Conservation (phyloP, 257 asterid genomes). For the Verbena officinalis region DNA sequence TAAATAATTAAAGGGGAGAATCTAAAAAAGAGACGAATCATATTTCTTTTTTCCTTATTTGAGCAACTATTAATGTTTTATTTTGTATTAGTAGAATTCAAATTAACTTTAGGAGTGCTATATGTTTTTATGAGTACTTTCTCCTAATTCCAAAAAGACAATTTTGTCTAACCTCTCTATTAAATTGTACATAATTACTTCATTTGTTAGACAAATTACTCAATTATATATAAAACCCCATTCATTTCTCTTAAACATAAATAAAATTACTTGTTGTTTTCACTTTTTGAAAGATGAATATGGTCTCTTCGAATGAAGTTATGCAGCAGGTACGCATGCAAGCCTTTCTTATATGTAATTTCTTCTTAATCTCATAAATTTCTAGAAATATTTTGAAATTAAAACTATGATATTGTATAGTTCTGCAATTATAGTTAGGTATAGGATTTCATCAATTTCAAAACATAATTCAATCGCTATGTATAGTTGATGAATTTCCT, state of each 20-base stretch:
- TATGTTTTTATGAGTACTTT: not conserved
- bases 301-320: constrained; percentile 19
- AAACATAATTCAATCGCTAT: not conserved
- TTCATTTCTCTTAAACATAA: not conserved
- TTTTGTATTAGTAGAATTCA: constrained; percentile 5
- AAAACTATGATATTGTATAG: not conserved
- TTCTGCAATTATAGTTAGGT: not conserved
- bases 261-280: not conserved
- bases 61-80: not conserved
- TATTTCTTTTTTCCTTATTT: not conserved
- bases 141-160: constrained; percentile 1
- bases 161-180: constrained; percentile 1
- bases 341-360: too few relatives aligned
- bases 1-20: not conserved
- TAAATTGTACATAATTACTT: not conserved
- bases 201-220: not conserved
- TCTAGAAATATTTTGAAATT: not conserved
- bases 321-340: constrained; percentile 20
- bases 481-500: not conserved
- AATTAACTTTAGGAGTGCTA: too few relatives aligned
- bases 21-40: not conserved
- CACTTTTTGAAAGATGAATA: constrained; percentile 22
- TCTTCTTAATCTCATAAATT: not conserved
- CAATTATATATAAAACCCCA: constrained; percentile 23
- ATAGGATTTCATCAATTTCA: not conserved